Base-by-base conservation (phyloP, 192 early-diverging fungal species). In the Podila epigama region DNA sequence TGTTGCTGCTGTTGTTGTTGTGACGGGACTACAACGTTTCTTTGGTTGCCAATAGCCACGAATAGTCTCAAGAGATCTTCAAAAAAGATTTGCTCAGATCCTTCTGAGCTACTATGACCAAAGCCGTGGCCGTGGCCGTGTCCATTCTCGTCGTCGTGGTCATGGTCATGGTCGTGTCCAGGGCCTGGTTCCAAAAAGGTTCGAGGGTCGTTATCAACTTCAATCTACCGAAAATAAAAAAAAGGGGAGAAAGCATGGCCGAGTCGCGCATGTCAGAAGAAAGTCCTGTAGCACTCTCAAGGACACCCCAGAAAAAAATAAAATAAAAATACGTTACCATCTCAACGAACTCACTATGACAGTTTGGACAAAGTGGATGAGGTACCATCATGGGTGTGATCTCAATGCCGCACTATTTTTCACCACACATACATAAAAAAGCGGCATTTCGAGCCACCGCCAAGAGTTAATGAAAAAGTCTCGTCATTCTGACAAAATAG, bases 341-440 rank as follows among this genome's bases (percentile, higher is more conserved):
- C 85, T 96, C 93, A 33, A 96, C 93, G 72, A 96, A 96, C 58
- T 92, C 88, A 37, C 84, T 79, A 58, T 88, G 80, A 63, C 94
- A 96, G 25, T 41, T 68, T 34, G 92, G 90, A 63, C 94, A 96
- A 31, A 90, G 87, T 22, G 92, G 94, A 58, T 89, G 81, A 1
- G 91, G 90, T 10, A 89, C 92, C 88, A 93, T 86, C 66, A 94
- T 63, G 6, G 81, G 75, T 5, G 63, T 79, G 35, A 82, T 79
- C 57, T 69, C 67, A 3, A 44, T 22, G 11, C 55, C 39, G 51
- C 82, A 83, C 68, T 72, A 64, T 27, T n/a, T n/a, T n/a, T n/a
- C n/a, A n/a, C n/a, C n/a, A n/a, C n/a, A 37, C 16, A 31, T 20
- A n/a, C 52, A 54, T 27, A 13, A 7, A 18, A n/a, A 27, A 62